A percentile compares a stretch with the other conserved stretches of the same genome.
phyloP scores from a whole-genome alignment of 345 rosid genomes.

The Draba incana region DNA sequence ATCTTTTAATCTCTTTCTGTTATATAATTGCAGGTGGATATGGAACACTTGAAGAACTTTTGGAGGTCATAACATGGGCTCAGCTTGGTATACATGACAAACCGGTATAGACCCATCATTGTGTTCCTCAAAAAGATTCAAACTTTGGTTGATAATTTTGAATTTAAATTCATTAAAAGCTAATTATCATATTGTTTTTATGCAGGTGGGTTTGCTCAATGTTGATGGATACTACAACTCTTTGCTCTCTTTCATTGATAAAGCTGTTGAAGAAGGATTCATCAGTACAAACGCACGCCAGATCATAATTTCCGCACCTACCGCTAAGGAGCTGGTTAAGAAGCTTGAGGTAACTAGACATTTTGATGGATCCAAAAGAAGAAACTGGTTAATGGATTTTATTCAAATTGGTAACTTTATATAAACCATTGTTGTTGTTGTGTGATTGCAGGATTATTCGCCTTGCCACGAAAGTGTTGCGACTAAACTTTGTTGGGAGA shows the following conservation, averaged over 20 bases:
- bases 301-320: conserved; percentile 85
- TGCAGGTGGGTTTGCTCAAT: conserved; percentile 91
- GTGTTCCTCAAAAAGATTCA: background rate
- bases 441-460: conserved; percentile 63
- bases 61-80: conserved; percentile 62
- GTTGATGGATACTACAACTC: conserved; percentile 98
- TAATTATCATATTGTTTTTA: background rate
- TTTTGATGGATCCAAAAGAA: conserved; percentile 3
- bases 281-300: conserved; percentile 79
- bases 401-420: background rate
- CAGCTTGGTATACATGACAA: conserved; percentile 64
- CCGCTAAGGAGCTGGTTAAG: conserved; percentile 74
- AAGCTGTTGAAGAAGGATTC: conserved; percentile 97
- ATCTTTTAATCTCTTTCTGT: conserved; percentile 11
- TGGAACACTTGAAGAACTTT: conserved; percentile 57
- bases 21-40: conserved; percentile 46
- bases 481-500: conserved; percentile 85
- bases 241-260: conserved; percentile 86
- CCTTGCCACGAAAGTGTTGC: conserved; percentile 86
- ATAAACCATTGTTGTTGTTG: conserved; percentile 6
- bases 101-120: conserved; percentile 45
- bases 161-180: background rate
- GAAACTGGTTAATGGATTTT: background rate
- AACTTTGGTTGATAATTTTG: background rate
- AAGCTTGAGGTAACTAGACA: conserved; percentile 70